Percentiles rank a stretch among this genome's conserved stretches.
Conservation (phyloP, 75 land plant species). For the Picea sitchensis region DNA sequence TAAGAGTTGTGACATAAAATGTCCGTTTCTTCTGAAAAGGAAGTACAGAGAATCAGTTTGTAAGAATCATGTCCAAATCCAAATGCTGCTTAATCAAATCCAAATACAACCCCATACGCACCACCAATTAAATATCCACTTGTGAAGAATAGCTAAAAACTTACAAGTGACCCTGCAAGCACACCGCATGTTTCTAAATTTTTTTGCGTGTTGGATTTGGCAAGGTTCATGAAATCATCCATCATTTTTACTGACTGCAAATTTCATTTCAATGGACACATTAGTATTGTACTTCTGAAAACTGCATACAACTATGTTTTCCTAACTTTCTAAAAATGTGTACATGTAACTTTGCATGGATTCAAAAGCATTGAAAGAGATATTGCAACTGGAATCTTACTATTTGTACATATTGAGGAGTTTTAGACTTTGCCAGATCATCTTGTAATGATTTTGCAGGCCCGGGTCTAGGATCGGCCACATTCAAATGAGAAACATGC, state of each 20-base stretch:
- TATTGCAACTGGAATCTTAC: conserved; percentile 35
- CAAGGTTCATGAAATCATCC: conserved; percentile 87
- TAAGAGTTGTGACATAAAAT: conserved; percentile 77
- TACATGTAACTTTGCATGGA: conserved; percentile 3
- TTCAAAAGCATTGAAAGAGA: background rate
- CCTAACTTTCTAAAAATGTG: background rate
- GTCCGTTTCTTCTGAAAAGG: conserved; percentile 74
- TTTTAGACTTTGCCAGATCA: conserved; percentile 39
- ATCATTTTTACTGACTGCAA: conserved; percentile 81
- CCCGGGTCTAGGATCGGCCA: conserved; percentile 46
- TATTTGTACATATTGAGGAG: conserved; percentile 72
- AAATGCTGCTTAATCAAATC: background rate
- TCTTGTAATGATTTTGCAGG: conserved; percentile 36
- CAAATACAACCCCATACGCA: background rate
- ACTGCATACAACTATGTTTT: background rate
- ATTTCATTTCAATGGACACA: conserved; percentile 2
- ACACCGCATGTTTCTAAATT: conserved; percentile 93
- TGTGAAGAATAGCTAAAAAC: conserved; percentile 2
- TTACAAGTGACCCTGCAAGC: conserved; percentile 81
- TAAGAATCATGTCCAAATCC: background rate
- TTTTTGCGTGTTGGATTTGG: conserved; percentile 60
- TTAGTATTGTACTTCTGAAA: background rate
- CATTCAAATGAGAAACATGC: conserved; percentile 39
- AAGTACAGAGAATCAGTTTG: background rate
- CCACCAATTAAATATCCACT: background rate